Base-by-base conservation (phyloP, 139 green algal genomes). In the Asterochloris erici region DNA sequence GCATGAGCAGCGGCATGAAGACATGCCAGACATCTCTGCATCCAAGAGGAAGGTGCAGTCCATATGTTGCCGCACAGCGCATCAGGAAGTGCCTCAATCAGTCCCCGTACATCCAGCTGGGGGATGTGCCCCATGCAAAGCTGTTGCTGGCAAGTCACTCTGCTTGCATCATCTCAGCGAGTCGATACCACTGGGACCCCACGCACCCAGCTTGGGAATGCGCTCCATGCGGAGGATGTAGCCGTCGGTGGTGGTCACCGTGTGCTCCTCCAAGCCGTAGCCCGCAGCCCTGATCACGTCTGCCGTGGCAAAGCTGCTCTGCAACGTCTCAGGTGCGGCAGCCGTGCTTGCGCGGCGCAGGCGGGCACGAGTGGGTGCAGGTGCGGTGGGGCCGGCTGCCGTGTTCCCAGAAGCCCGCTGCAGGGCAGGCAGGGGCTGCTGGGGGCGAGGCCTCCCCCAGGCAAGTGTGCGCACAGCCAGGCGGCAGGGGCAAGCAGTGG, bases 151-250 rank as follows among this genome's bases (percentile, higher is more conserved):
- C 38, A 54, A n/a, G 38, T 6, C 4, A 54, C 38, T 54, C 2
- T 54, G 38, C 38, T 54, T 6, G 38, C 38, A 6, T 6, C 2
- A 54, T 6, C 38, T 54, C 38, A 54, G 38, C 38, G 6, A 54
- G 4, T 54, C 6, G 38, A 54, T 54, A 54, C 38, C 38, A 54
- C 38, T 54, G 38, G 38, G 38, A 2, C 38, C 38, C 38, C 38
- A 54, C 38, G 38, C 23, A 85, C 84, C 85, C 19, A 81, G 68
- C 15, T 91, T 88, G 26, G 94, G 95, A 62, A 98, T 95, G 74
- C 95, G 92, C 87, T 97, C 94, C 84, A 97, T 81, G 4, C 82
- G 79, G 16, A 98, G 88, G 1, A 97, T 86, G 83, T 98, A 98
- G 23, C 94, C 94, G 73, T 97, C 94, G 10, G 82, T 69, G n/a